These are phyloP conservation scores for Colletotrichum nymphaeae DNA, from an alignment of 2,329 filamentous ascomycete species.

Conservation along the genomic window DNA sequence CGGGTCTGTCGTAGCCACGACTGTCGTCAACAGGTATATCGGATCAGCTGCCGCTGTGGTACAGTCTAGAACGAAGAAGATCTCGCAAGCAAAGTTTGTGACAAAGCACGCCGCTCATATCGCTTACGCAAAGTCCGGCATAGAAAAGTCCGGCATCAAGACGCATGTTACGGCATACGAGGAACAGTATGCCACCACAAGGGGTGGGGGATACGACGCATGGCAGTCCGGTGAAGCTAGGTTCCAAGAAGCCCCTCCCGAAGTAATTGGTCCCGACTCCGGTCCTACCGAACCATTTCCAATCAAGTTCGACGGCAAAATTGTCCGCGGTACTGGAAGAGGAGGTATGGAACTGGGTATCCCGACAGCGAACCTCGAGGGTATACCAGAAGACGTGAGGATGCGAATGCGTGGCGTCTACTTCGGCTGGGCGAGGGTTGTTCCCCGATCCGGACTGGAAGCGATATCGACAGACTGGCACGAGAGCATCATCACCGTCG, in stretches of 20 bases:
- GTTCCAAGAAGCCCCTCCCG: conserved; percentile 45
- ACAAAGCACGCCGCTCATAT: conserved; percentile 14
- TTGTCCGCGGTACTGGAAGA: conserved; percentile 56
- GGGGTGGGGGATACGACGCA: conserved; percentile 49
- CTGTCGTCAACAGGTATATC: conserved; percentile 56
- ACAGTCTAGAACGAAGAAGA: conserved; percentile 51
- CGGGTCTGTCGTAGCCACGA: conserved; percentile 60
- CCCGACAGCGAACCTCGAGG: conserved; percentile 65
- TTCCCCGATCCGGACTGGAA: conserved; percentile 47
- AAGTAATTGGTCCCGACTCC: conserved; percentile 58
- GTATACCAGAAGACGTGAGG: conserved; percentile 63
- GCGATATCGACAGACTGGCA: conserved; percentile 62
- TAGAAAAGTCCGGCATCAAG: conserved; percentile 43
- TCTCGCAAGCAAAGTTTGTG: conserved; percentile 28
- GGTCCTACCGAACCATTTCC: conserved; percentile 67
- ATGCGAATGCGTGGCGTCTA: conserved; percentile 70
- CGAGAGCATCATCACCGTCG: conserved; percentile 68
- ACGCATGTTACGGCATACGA: conserved; percentile 48
- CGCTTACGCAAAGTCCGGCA: neutral
- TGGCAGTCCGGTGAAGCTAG: conserved; percentile 43
- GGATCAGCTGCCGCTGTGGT: conserved; percentile 49
- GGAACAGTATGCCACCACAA: conserved; percentile 47
- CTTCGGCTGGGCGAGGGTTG: conserved; percentile 70
- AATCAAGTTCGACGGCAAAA: conserved; percentile 60
- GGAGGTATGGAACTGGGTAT: conserved; percentile 54